Conservation (phyloP, 768 basidiomycete genomes). For the Macrolepiota albuminosa region DNA sequence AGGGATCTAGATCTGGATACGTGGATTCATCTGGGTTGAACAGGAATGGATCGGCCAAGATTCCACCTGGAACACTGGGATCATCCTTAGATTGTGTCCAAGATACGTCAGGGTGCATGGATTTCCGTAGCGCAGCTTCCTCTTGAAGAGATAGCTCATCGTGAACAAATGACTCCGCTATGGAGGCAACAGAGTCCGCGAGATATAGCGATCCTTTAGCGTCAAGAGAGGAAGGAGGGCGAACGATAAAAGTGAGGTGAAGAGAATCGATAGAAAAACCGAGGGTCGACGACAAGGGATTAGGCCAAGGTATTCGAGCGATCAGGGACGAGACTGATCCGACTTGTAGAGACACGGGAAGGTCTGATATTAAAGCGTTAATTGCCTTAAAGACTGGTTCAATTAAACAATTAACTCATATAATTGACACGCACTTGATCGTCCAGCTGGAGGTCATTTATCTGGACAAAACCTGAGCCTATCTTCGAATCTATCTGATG, state of each 20-base stretch:
- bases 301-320: constrained; percentile 81
- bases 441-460: constrained; percentile 80
- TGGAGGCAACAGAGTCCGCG: constrained; percentile 66
- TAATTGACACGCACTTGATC: constrained; percentile 48
- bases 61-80: constrained; percentile 57
- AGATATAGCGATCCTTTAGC: constrained; percentile 37
- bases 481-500: constrained; percentile 90
- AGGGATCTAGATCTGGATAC: constrained; percentile 51
- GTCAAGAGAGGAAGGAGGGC: constrained; percentile 22
- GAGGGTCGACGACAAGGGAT: constrained; percentile 70
- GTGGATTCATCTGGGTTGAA: constrained; percentile 35
- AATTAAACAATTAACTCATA: constrained; percentile 10
- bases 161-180: constrained; percentile 79
- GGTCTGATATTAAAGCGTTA: constrained; percentile 56
- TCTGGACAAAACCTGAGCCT: constrained; percentile 84
- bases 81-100: constrained; percentile 28
- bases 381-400: constrained; percentile 54
- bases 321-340: constrained; percentile 74
- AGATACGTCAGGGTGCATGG: constrained; percentile 47
- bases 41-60: constrained; percentile 47
- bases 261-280: constrained; percentile 66
- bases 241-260: constrained; percentile 59
- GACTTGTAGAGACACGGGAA: constrained; percentile 65
- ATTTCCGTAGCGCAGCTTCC: constrained; percentile 65
- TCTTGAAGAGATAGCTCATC: constrained; percentile 73